Evolutionary conservation across 257 asterid species (phyloP).

Genomic region (Avicennia marina): DNA sequence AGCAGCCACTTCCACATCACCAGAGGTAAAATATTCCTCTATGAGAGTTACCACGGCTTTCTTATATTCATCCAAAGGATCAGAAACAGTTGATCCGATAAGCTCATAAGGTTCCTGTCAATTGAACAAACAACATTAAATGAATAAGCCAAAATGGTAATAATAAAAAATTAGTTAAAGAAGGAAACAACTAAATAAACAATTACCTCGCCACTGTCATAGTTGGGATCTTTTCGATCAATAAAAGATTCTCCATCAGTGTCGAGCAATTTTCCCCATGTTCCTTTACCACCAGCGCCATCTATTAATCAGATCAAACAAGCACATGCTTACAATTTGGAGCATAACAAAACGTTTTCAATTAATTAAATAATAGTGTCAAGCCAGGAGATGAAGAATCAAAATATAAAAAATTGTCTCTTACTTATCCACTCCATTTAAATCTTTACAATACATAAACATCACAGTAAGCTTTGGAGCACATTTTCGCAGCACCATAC

Average conservation of each 20-base stretch:
- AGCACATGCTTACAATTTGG: background rate
- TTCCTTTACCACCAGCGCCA: constrained; percentile 99
- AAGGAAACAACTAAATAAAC: background rate
- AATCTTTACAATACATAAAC: background rate
- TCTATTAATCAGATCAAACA: constrained; percentile 44
- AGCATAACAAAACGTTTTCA: background rate
- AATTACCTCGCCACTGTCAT: constrained; percentile 91
- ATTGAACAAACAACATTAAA: background rate
- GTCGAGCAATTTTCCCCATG: constrained; percentile 96
- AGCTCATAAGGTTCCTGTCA: constrained; percentile 92
- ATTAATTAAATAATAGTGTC: background rate
- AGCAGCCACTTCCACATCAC: constrained; percentile 79
- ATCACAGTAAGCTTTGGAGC: background rate
- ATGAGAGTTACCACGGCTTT: constrained; percentile 74
- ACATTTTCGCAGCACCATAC: background rate
- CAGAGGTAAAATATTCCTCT: constrained; percentile 88
- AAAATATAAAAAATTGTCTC: background rate
- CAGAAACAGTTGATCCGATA: constrained; percentile 58
- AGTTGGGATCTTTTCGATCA: constrained; percentile 91
- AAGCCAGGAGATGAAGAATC: background rate
- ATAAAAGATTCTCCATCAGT: constrained; percentile 60
- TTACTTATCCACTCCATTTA: background rate
- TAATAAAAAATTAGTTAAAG: background rate
- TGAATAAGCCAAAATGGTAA: background rate
- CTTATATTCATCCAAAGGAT: constrained; percentile 76